Evolutionary conservation across 352 stramenopile species (phyloP).

Genomic region (Plasmopara halstedii): DNA sequence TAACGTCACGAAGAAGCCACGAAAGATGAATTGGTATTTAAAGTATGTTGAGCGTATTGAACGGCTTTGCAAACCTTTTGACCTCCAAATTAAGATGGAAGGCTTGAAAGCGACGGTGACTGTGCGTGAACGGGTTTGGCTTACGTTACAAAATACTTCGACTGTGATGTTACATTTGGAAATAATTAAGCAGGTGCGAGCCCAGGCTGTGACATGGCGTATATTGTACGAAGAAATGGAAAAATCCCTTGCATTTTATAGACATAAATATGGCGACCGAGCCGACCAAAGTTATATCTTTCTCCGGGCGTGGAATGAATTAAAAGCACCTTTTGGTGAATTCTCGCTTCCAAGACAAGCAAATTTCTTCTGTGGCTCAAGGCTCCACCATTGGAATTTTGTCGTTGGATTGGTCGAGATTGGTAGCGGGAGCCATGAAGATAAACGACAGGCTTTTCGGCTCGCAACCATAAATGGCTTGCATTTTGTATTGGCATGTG

Average conservation of each 20-base stretch:
- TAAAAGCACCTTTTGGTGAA: constrained; percentile 31
- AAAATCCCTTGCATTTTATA: constrained; percentile 16
- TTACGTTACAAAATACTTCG: constrained; percentile 31
- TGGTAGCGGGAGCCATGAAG: constrained; percentile 50
- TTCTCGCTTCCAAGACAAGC: constrained; percentile 33
- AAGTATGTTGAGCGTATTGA: constrained; percentile 53
- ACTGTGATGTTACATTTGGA: constrained; percentile 37
- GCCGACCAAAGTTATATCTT: constrained; percentile 35
- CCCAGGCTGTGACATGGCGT: constrained; percentile 38
- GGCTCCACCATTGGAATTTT: constrained; percentile 59
- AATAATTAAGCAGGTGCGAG: constrained; percentile 39
- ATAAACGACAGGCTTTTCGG: constrained; percentile 44
- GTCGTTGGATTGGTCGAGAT: constrained; percentile 57
- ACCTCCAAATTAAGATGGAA: constrained; percentile 37
- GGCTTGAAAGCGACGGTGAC: constrained; percentile 30
- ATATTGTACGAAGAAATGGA: constrained; percentile 35
- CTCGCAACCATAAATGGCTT: constrained; percentile 33
- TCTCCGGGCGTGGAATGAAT: constrained; percentile 39
- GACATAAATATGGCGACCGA: constrained; percentile 9
- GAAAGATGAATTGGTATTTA: constrained; percentile 67
- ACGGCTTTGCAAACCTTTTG: constrained; percentile 22
- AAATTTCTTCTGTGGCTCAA: constrained; percentile 39
- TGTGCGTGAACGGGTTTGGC: constrained; percentile 43
- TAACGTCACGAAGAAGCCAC: constrained; percentile 61
- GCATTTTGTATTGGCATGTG: constrained; percentile 29